These are phyloP conservation scores for Friedmanniomyces endolithicus DNA, from an alignment of 495 filamentous ascomycete species.

Conservation along the genomic window DNA sequence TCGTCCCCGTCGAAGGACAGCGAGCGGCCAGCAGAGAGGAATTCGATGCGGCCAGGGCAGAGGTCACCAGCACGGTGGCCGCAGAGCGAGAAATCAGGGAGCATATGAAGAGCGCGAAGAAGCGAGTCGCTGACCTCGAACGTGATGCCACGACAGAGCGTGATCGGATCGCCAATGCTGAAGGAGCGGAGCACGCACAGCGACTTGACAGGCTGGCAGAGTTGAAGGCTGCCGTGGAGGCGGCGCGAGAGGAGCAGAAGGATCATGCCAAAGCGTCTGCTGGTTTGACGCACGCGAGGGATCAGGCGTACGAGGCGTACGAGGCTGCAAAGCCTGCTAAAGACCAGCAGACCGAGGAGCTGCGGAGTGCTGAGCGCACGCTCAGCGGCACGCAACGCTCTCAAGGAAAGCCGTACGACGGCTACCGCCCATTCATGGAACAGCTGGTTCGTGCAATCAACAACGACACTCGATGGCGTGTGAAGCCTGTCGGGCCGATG, in stretches of 20 bases:
- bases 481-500: constrained; percentile 72
- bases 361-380: constrained; percentile 34
- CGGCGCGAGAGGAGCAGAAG: constrained; percentile 30
- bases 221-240: constrained; percentile 38
- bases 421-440: constrained; percentile 43
- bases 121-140: constrained; percentile 27
- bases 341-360: constrained; percentile 25
- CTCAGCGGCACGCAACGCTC: constrained; percentile 41
- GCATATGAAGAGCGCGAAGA: constrained; percentile 27
- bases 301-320: constrained; percentile 30
- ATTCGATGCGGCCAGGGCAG: constrained; percentile 23
- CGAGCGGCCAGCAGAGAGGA: constrained; percentile 29
- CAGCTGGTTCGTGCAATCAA: constrained; percentile 54
- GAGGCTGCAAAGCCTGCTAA: constrained; percentile 19
- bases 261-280: constrained; percentile 27
- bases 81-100: constrained; percentile 39
- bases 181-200: constrained; percentile 25
- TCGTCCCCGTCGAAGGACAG: constrained; percentile 31
- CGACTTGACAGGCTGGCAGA: constrained; percentile 34
- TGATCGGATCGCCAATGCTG: constrained; percentile 24
- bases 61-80: constrained; percentile 25
- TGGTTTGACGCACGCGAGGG: constrained; percentile 28
- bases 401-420: constrained; percentile 38
- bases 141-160: constrained; percentile 22
- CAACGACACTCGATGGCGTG: constrained; percentile 49